phyloP scores from a whole-genome alignment of 345 rosid genomes.

The Murraya koenigii region DNA sequence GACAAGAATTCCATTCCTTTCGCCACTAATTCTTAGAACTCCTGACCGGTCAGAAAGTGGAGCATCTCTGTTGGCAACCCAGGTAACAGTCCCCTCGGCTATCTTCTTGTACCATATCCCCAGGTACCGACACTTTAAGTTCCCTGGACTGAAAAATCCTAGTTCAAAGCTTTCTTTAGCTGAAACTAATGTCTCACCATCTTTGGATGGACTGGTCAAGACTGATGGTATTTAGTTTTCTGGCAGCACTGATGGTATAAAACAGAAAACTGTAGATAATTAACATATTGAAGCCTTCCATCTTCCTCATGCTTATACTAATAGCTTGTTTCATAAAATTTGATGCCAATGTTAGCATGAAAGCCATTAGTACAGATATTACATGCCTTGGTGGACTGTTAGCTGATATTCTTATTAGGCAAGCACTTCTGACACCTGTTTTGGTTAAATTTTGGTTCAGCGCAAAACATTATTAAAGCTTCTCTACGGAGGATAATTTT shows the following conservation, averaged over 20 bases:
- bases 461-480: no score
- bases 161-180: conserved; percentile 29
- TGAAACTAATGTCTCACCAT: conserved; percentile 22
- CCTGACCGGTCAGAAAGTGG: conserved; percentile 17
- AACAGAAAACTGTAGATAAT: not conserved
- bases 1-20: not conserved
- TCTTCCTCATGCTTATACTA: no score
- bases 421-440: no score
- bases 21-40: not conserved
- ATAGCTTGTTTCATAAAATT: no score
- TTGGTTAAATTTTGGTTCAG: no score
- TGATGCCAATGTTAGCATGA: no score
- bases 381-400: no score
- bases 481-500: no score
- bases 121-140: conserved; percentile 27
- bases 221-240: conserved; percentile 2
- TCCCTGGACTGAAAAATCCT: conserved; percentile 32
- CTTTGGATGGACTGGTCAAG: conserved; percentile 12
- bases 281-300: not conserved
- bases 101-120: conserved; percentile 46
- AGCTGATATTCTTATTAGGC: no score
- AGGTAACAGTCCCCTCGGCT: conserved; percentile 21
- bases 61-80: conserved; percentile 33
- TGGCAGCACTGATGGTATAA: not conserved
- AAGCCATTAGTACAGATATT: no score